Evolutionary conservation across 768 basidiomycete species (phyloP), one percentile per base, ranked within the genome.

Genomic region (Amanita fuliginea): DNA sequence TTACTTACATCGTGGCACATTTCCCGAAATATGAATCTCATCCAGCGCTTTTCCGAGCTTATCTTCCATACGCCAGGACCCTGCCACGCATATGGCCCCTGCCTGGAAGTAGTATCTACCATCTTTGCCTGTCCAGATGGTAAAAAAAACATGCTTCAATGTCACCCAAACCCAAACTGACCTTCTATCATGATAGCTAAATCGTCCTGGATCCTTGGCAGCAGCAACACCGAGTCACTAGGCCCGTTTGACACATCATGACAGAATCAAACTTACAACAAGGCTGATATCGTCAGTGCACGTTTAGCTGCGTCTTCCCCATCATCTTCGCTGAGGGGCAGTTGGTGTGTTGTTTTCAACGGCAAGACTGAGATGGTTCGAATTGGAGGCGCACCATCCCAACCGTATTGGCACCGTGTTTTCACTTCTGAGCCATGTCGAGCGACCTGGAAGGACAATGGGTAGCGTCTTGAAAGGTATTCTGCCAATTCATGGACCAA

Each of bases 71-170:
- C 85, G 73, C 87, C 86, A 88, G 53, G 77, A 81, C 19, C 86
- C 86, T 84, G 81, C 67, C 14, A 82, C 70, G 51, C 75, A 74
- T 54, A 87, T 78, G 0, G 77, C 79, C 6, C 85, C 86, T 36
- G 77, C 82, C 59, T 85, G 85, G 56, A 89, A 78, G 59, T 86
- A 82, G 54, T 86, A 83, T 52, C 70, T 69, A 36, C 85, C 83
- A 49, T 89, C 81, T 18, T 67, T 60, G 46, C 82, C 81, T 80
- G 59, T 30, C 21, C 9, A 41, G 11, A 19, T 16, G 3, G 22
- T 24, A 3, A 2, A 24, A 24, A 3, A 5, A 2, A 16, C 14
- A 26, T 30, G 30, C 7, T 46, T 43, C 13, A 21, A 46, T 26
- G 36, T 9, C 33, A 18, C 32, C 13, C 16, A 46, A 16, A 21